Evolutionary conservation across 1,284 basidiomycete species (phyloP).

Genomic region (Psilocybe mexicana): DNA sequence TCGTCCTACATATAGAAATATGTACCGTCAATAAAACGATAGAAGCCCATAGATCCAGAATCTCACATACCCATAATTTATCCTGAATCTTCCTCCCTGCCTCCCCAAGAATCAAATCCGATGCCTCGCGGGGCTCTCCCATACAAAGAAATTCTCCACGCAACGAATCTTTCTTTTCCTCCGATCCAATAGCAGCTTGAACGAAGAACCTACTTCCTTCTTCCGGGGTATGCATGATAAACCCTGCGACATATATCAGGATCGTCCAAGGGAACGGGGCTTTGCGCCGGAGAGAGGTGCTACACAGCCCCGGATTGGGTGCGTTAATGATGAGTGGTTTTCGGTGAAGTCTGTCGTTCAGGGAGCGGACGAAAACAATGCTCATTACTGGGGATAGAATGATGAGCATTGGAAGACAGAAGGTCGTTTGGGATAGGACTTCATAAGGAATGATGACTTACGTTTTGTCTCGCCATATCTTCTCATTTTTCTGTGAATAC

Average conservation of each 20-base stretch:
- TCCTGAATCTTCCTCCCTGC: constrained; percentile 41
- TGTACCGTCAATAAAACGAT: background rate
- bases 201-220: background rate
- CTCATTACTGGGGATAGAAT: constrained; percentile 36
- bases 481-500: too few species aligned
- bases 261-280: background rate
- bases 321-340: constrained; percentile 35
- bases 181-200: constrained; percentile 28
- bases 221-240: background rate
- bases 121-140: constrained; percentile 10
- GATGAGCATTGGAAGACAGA: background rate
- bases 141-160: constrained; percentile 19
- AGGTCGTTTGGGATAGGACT: background rate
- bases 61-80: constrained; percentile 40
- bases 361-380: constrained; percentile 40
- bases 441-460: background rate
- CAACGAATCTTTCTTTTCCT: constrained; percentile 14
- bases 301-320: constrained; percentile 48
- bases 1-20: constrained; percentile 2
- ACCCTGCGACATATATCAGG: constrained; percentile 21
- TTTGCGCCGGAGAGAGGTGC: constrained; percentile 28
- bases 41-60: background rate
- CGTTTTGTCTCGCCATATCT: background rate
- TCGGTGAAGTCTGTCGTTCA: constrained; percentile 34
- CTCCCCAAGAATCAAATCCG: constrained; percentile 22